Conservation (phyloP, 179 eudicot genomes). For the Beta corolliflora region DNA sequence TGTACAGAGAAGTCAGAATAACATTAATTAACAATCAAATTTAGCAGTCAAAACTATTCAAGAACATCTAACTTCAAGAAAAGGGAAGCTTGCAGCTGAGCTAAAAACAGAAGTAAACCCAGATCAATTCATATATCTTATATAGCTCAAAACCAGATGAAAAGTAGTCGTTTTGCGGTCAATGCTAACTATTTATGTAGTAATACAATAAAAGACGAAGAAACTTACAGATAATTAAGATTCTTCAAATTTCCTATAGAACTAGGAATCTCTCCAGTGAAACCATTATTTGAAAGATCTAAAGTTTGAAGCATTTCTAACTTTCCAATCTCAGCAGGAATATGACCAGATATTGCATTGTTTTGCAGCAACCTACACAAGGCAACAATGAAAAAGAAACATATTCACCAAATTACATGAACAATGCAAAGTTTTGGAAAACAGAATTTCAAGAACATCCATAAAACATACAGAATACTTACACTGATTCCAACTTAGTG, state of each 20-base stretch:
- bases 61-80: not conserved
- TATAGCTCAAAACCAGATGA: not conserved
- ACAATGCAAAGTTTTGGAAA: not conserved
- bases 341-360: slow-evolving; percentile 67
- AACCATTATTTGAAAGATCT: slow-evolving; percentile 74
- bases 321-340: slow-evolving; percentile 70
- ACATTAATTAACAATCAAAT: slow-evolving; percentile 1
- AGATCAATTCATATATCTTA: not conserved
- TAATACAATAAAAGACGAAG: not conserved
- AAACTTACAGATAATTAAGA: slow-evolving; percentile 77
- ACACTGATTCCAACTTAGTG: slow-evolving; percentile 72
- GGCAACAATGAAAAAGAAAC: not conserved
- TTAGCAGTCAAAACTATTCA: not conserved
- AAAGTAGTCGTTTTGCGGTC: not conserved
- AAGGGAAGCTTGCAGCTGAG: not conserved
- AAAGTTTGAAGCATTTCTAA: slow-evolving; percentile 75
- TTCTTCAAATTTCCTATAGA: slow-evolving; percentile 67
- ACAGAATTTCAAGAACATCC: not conserved
- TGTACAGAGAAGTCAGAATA: slow-evolving; percentile 18
- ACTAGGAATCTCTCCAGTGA: slow-evolving; percentile 63
- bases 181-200: not conserved
- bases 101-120: not conserved
- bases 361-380: slow-evolving; percentile 71
- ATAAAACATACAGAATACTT: slow-evolving; percentile 21
- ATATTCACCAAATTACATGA: not conserved